Conservation (phyloP, 2,329 filamentous ascomycete species). For the Beauveria sp. region DNA sequence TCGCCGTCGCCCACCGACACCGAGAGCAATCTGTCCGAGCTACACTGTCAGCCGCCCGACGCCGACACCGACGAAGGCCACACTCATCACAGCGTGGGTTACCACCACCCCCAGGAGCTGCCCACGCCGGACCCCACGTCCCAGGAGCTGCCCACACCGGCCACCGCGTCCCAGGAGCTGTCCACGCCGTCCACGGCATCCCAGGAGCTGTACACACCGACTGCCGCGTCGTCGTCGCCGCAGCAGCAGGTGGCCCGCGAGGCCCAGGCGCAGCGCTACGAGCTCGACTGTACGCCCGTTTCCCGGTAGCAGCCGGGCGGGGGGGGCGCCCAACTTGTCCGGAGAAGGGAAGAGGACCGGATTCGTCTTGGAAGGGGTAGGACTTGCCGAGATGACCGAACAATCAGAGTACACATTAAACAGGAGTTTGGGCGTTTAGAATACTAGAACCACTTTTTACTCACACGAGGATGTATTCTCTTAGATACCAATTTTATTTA, state of each 20-base stretch:
- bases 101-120: conserved; percentile 10
- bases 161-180: no score
- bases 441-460: neutral
- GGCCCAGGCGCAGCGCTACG: conserved; percentile 1
- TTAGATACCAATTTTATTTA: conserved; percentile 9
- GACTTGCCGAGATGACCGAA: neutral
- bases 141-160: no score
- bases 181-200: neutral
- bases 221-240: neutral
- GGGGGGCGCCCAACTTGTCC: no score
- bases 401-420: neutral
- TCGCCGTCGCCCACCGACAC: neutral
- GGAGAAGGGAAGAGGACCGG: neutral
- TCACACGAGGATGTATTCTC: neutral
- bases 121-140: neutral
- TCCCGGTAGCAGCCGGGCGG: neutral
- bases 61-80: neutral
- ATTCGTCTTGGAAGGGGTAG: no score
- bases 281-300: conserved; percentile 12
- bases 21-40: neutral
- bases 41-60: neutral
- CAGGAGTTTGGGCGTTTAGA: neutral
- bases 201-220: conserved; percentile 2
- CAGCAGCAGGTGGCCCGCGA: neutral
- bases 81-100: neutral